These are phyloP conservation scores for Westerdykella ornata DNA, from an alignment of 2,329 filamentous ascomycete genomes.

Conservation along the genomic window DNA sequence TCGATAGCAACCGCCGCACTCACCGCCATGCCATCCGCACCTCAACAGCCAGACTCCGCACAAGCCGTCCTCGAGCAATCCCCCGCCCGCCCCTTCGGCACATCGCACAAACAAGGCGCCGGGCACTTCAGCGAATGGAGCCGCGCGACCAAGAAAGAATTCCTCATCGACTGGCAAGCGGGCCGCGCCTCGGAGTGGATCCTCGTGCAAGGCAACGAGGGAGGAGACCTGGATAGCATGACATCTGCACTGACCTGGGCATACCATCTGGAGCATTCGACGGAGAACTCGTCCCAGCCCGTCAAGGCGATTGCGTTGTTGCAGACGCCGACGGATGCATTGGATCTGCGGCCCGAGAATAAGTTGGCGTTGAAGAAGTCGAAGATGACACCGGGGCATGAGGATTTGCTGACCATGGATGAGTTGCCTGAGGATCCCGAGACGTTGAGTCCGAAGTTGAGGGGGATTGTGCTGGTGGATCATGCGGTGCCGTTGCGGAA, in stretches of 20 bases:
- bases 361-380: conserved; percentile 42
- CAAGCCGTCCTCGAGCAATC: background rate
- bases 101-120: conserved; percentile 27
- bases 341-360: conserved; percentile 46
- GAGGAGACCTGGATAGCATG: conserved; percentile 42
- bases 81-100: background rate
- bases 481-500: conserved; percentile 40
- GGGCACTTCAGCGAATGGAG: conserved; percentile 48
- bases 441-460: conserved; percentile 39
- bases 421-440: conserved; percentile 45
- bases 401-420: conserved; percentile 44
- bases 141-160: conserved; percentile 42
- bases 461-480: conserved; percentile 44
- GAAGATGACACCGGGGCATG: conserved; percentile 43
- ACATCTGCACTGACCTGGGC: conserved; percentile 44
- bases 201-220: conserved; percentile 44
- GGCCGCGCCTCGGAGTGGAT: conserved; percentile 41
- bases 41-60: no score
- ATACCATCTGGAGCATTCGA: conserved; percentile 44
- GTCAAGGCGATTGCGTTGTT: conserved; percentile 44
- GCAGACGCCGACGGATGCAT: conserved; percentile 42
- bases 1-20: no score
- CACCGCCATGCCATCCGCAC: no score
- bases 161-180: conserved; percentile 45
- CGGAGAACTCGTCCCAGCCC: conserved; percentile 38